These are phyloP conservation scores for Circinella minor DNA, from an alignment of 371 early-diverging fungal species.

Conservation along the genomic window DNA sequence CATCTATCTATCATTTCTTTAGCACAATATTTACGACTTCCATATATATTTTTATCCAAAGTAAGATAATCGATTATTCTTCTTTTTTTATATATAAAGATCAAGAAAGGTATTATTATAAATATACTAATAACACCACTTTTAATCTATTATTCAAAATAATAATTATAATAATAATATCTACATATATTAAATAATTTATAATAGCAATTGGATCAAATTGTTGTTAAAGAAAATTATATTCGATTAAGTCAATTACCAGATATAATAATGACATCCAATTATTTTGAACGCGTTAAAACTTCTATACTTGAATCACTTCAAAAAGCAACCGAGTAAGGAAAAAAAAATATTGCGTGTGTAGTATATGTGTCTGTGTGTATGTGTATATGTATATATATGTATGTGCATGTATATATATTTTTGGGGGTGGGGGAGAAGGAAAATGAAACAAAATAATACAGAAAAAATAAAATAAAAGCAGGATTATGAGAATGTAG, in stretches of 20 bases:
- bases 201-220: constrained; percentile 1
- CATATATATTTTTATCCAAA: constrained; percentile 24
- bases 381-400: background rate
- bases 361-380: too few relatives aligned
- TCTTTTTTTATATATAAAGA: background rate
- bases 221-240: constrained; percentile 11
- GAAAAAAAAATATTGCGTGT: too few relatives aligned
- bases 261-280: constrained; percentile 20
- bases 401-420: background rate
- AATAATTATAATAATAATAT: background rate
- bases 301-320: constrained; percentile 15
- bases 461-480: too few relatives aligned
- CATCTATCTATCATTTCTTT: constrained; percentile 22
- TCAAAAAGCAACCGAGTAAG: constrained; percentile 28
- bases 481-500: background rate
- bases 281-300: constrained; percentile 12
- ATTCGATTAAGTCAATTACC: constrained; percentile 12
- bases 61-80: constrained; percentile 12
- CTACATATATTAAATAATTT: too few relatives aligned
- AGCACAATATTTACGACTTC: constrained; percentile 25
- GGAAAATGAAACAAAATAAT: too few relatives aligned
- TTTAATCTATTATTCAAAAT: background rate
- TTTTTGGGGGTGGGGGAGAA: too few relatives aligned
- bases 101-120: too few relatives aligned
- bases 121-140: background rate